phyloP scores from a whole-genome alignment of 2,329 filamentous ascomycete genomes.

The Dactylellina leptospora region DNA sequence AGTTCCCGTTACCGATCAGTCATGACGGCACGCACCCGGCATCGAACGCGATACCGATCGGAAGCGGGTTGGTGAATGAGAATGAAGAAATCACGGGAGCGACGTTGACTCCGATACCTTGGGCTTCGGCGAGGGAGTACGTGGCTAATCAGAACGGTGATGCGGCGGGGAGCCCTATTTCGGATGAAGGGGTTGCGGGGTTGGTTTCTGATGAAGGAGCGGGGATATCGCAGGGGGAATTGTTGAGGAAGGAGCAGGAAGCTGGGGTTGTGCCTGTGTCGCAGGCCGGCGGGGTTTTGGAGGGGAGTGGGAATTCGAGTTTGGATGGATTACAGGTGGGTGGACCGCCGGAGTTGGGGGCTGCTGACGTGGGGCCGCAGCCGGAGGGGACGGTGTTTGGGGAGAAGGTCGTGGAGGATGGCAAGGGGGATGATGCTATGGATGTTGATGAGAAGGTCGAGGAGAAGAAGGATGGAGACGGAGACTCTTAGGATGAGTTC shows the following conservation, averaged over 20 bases:
- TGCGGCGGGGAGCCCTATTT: slow-evolving; percentile 19
- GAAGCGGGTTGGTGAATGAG: slow-evolving; percentile 69
- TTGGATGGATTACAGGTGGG: slow-evolving; percentile 73
- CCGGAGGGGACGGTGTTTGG: slow-evolving; percentile 58
- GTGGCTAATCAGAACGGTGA: slow-evolving; percentile 53
- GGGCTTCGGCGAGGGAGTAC: slow-evolving; percentile 64
- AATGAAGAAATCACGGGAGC: slow-evolving; percentile 92
- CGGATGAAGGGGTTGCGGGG: slow-evolving; percentile 22
- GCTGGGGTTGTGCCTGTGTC: slow-evolving; percentile 78
- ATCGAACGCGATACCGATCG: slow-evolving; percentile 62
- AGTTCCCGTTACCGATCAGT: slow-evolving; percentile 80
- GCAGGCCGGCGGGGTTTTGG: slow-evolving; percentile 60
- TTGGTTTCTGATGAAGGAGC: slow-evolving; percentile 58
- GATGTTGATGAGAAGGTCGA: slow-evolving; percentile 47
- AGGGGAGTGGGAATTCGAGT: slow-evolving; percentile 58
- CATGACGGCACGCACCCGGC: slow-evolving; percentile 68
- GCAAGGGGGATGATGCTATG: slow-evolving; percentile 35
- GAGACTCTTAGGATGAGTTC: slow-evolving; percentile 26
- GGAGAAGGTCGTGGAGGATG: slow-evolving; percentile 9
- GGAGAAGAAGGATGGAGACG: slow-evolving; percentile 28
- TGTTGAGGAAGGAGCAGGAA: slow-evolving; percentile 85
- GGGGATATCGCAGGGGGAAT: slow-evolving; percentile 80
- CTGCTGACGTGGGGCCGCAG: slow-evolving; percentile 85
- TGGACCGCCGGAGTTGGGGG: slow-evolving; percentile 83
- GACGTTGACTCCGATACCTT: slow-evolving; percentile 90